Base-by-base conservation (phyloP, 305 asterid genomes). In the Fraxinus baroniana region DNA sequence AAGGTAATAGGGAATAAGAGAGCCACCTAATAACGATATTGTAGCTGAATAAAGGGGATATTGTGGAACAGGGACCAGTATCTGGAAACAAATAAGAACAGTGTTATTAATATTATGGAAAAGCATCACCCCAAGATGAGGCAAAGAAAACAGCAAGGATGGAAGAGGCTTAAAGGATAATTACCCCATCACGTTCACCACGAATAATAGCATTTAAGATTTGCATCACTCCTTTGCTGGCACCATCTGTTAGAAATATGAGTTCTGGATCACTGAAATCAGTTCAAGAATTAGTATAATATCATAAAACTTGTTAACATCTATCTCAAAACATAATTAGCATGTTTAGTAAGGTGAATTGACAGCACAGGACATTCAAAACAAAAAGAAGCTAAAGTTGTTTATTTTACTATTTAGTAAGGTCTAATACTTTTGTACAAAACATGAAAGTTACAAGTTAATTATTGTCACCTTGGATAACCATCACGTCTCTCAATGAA, bases 141-240 rank as follows among this genome's bases (percentile, higher is more conserved):
- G 30, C 37, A 41, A 33, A 71, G 5, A 17, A 35, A 18, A 28
- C 1, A 30, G 18, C 33, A 28, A 76, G 57, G 52, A 36, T 7
- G 8, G 1, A 78, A 36, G 68, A 72, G 74, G 83, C 36, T 79
- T 85, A 81, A 36, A 70, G 78, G 77, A 77, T 77, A 32, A 79
- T 86, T 91, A 94, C 99, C 97, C 98, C 98, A 49, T 97, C 99
- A 76, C 82, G 28, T 74, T 87, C 82, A 78, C 88, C 91, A 26
- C 97, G 95, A 83, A 97, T 93, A 77, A 87, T 83, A 80, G 92
- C 77, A 71, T 94, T 89, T 88, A 94, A 84, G 76, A 92, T 97
- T 93, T 97, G 99, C 92, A 88, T 91, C 26, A 97, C 98, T 86
- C 98, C 99, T 91, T 97, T 94, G 92, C 99, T 97, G 41, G 99